Evolutionary conservation across 1,284 basidiomycete species (phyloP), one percentile per base, ranked within the genome.

Genomic region (Chalciporus sp.): DNA sequence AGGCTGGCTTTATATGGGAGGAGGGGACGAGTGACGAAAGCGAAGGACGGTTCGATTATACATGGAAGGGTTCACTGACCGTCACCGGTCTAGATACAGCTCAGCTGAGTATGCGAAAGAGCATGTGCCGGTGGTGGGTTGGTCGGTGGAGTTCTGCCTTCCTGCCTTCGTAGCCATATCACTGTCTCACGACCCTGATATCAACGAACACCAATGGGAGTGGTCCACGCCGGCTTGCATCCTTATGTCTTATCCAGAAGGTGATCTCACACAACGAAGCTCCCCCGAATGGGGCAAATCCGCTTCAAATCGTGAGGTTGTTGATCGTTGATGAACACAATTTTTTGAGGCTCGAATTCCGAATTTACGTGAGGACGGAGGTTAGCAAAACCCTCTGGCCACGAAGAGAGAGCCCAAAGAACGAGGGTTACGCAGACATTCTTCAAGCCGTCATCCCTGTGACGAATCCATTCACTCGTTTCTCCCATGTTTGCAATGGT

Each of bases 71-170:
- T 5, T 69, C 59, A 10, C 62, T 82, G 60, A 55, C 62, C 31
- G 79, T 86, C 12, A 68, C 69, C 26, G 76, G 74, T 6, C 66
- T 86, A n/a, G 76, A 82, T 60, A 58, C 58, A 16, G 73, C 76
- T 41, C 78, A 78, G 42, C 70, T 86, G 40, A 69, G 70, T 2
- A 58, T 76, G 26, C 72, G 84, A 48, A 86, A 85, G 64, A 73
- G 72, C 10, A 80, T 78, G 65, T 87, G 84, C 62, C 74, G 80
- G 20, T 83, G 78, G 72, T 85, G 85, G 85, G 64, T 81, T 39
- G 83, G 79, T 28, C 70, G 73, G 17, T 83, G 83, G 82, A 50
- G 49, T 26, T 20, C n/a, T 16, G 48, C 26, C 1, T n/a, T 33
- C 42, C 17, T 45, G 33, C 16, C 39, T 46, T 35, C 42, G 51